Base-by-base conservation (phyloP, 2,329 filamentous ascomycete genomes). In the Exophiala sideris region DNA sequence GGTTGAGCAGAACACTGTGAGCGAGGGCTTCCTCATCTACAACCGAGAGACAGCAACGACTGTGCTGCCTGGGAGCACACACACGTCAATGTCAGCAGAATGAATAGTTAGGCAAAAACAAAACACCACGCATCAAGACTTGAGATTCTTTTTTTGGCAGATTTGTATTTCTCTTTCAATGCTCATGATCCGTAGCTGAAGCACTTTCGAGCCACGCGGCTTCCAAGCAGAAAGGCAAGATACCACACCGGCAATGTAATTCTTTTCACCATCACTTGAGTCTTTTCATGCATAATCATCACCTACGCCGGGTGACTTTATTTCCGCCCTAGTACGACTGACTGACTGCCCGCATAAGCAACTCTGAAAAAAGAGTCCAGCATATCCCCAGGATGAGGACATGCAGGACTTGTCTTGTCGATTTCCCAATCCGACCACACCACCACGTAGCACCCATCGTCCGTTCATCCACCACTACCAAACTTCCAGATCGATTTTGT, bases 171-270 rank as follows among this genome's bases (percentile, higher is more conserved):
- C 48, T 48, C 42, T 46, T 48, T 52, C 32, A 44, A 40, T 58
- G 52, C 56, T 56, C 50, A 36, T 48, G 21, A 29, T 38, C 38
- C 49, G 49, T 52, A 56, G 56, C 56, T 50, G 56, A 58, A 58
- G 56, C 52, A 56, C 56, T 56, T 53, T 58, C 56, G 47, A 52
- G 52, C 52, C 56, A 58, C 45, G 49, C 34, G 47, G 38, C 38
- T 41, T 45, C 46, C 52, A 54, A 50, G 45, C 51, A 49, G 51
- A 48, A 50, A 44, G 44, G 36, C 20, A 40, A 45, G 48, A 53
- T 49, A 45, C 38, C 51, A 29, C 34, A 52, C 16, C 24, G 48
- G 48, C 54, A 48, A 29, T 41, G 18, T 24, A 24, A 29, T 38
- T 46, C 41, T 51, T 45, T 45, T 32, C 29, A 51, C 40, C 39